phyloP scores from a whole-genome alignment of 1,139 yeast species.

The Magnusiomyces suaveolens region DNA sequence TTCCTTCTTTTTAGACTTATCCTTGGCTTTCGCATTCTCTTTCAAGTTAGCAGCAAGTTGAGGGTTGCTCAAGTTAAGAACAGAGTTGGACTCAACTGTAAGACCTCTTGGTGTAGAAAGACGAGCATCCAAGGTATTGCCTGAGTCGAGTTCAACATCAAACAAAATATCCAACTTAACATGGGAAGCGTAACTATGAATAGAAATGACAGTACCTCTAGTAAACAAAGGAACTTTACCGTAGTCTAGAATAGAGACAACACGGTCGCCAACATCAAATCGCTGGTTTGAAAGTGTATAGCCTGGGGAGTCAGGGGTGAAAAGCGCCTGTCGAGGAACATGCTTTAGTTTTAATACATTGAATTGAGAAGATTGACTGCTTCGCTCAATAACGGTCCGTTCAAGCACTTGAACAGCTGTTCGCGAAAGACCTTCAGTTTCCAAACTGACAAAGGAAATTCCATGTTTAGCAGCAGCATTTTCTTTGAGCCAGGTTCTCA shows the following conservation, averaged over 20 bases:
- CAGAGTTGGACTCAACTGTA: conserved; percentile 69
- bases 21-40: neutral
- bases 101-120: conserved; percentile 72
- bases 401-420: conserved; percentile 64
- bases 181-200: conserved; percentile 50
- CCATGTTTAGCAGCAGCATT: conserved; percentile 39
- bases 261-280: conserved; percentile 82
- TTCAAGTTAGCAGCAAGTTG: conserved; percentile 49
- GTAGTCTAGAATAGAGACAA: conserved; percentile 71
- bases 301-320: conserved; percentile 66
- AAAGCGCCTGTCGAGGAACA: conserved; percentile 76
- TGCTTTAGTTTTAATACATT: conserved; percentile 48
- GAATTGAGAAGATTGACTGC: conserved; percentile 18
- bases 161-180: conserved; percentile 63
- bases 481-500: conserved; percentile 39
- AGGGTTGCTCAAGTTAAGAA: conserved; percentile 63
- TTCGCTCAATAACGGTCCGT: conserved; percentile 42
- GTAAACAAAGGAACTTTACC: conserved; percentile 86
- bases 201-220: conserved; percentile 85
- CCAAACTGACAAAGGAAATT: conserved; percentile 60
- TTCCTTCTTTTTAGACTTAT: neutral
- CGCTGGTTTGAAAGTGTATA: conserved; percentile 65
- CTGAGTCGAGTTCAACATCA: conserved; percentile 75
- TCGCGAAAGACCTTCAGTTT: conserved; percentile 68
- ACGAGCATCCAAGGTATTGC: conserved; percentile 71